Percentiles rank a stretch among this genome's conserved stretches.
These are phyloP conservation scores for Phylloporus rhodoxanthus DNA, from an alignment of 768 basidiomycete species.

Conservation along the genomic window DNA sequence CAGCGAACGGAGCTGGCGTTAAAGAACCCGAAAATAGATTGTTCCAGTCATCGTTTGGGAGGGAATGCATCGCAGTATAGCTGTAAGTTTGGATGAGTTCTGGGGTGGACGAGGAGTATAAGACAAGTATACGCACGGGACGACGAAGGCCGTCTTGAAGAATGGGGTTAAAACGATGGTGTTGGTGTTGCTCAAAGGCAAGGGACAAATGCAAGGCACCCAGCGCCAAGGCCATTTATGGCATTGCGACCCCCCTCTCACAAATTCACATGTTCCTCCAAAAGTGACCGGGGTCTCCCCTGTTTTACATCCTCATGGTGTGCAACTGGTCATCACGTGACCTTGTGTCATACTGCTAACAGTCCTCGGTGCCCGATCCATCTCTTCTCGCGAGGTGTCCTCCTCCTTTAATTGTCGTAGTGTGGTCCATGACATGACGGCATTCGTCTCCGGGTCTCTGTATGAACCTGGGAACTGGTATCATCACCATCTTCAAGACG, in stretches of 20 bases:
- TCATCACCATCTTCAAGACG: neutral
- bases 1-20: conserved; percentile 54
- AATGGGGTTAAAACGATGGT: conserved; percentile 3
- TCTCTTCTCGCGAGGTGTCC: neutral
- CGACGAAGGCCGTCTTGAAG: neutral
- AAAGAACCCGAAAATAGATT: conserved; percentile 57
- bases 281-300: conserved; percentile 14
- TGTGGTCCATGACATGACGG: neutral
- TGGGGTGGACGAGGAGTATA: conserved; percentile 21
- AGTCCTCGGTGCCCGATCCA: neutral
- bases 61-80: conserved; percentile 20
- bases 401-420: too few relatives aligned
- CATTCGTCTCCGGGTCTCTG: neutral
- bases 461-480: conserved; percentile 11
- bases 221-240: neutral
- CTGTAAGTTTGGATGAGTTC: conserved; percentile 10
- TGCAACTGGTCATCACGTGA: neutral
- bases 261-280: conserved; percentile 24
- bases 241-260: conserved; percentile 12
- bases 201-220: conserved; percentile 15
- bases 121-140: neutral
- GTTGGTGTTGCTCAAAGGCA: conserved; percentile 11
- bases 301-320: conserved; percentile 19
- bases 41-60: conserved; percentile 43
- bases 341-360: neutral